These are phyloP conservation scores for Leishmania guyanensis DNA, from an alignment of 208 protist genomes.

Conservation along the genomic window DNA sequence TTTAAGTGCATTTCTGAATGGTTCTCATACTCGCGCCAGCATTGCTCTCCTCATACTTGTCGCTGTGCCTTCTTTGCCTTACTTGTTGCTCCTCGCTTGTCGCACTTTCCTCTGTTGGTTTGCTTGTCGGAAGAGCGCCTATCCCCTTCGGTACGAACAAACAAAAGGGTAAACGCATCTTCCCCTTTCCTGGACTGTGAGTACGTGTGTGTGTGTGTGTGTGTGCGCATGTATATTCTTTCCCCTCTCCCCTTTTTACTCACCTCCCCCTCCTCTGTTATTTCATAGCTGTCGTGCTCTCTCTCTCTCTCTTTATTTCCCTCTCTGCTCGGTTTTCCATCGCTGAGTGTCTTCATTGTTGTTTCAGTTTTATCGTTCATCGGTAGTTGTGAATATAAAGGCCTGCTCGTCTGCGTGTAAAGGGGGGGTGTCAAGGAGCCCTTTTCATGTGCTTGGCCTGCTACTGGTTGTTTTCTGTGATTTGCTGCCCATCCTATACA, in stretches of 20 bases:
- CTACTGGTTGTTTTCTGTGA: not conserved
- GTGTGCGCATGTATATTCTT: not conserved
- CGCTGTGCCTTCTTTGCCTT: too few species aligned
- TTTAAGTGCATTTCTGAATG: too few species aligned
- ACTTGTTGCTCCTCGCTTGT: too few species aligned
- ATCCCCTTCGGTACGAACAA: too few species aligned
- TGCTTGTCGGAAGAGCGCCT: too few species aligned
- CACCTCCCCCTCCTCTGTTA: not conserved
- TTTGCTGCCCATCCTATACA: not conserved
- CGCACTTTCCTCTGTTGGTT: too few species aligned
- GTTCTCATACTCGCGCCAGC: too few species aligned
- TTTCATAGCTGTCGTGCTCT: slow-evolving; percentile 7
- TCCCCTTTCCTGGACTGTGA: not conserved
- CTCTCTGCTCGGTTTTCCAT: slow-evolving; percentile 1
- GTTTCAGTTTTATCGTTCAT: not conserved
- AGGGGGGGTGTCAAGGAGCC: too few species aligned
- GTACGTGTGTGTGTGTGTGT: not conserved
- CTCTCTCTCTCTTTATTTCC: not conserved
- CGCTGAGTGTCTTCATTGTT: not conserved
- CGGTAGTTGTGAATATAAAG: not conserved
- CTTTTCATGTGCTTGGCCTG: too few species aligned
- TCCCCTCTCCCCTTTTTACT: not conserved
- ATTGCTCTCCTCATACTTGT: too few species aligned
- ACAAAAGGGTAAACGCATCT: not conserved
- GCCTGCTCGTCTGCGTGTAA: not conserved